Conservation (phyloP, 2,329 filamentous ascomycete species). For the Cryphonectria japonica region DNA sequence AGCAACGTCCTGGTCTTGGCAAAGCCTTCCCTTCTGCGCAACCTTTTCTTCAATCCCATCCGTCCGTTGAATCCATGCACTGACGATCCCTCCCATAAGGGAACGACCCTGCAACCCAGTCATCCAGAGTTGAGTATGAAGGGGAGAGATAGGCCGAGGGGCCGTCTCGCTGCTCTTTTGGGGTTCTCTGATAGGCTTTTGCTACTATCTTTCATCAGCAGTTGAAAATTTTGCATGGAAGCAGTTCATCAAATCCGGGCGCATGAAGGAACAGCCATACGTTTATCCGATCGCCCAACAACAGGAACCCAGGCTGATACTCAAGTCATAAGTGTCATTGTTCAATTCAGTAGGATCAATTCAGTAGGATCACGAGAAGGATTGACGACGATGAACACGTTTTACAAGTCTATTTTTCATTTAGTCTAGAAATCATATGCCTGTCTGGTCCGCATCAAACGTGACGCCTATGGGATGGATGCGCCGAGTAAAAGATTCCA, state of each 20-base stretch:
- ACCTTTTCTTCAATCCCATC: neutral
- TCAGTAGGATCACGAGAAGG: neutral
- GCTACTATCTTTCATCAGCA: neutral
- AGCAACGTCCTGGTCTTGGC: neutral
- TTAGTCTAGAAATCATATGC: slow-evolving; percentile 17
- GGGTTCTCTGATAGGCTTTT: neutral
- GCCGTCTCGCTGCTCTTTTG: neutral
- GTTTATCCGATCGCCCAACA: neutral
- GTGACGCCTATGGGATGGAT: slow-evolving; percentile 16
- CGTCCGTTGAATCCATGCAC: neutral
- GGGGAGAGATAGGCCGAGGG: neutral
- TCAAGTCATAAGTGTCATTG: neutral
- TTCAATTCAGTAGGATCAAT: neutral
- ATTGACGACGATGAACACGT: neutral
- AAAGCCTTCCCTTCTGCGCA: neutral
- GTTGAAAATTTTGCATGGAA: neutral
- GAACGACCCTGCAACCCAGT: neutral
- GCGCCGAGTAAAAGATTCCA: slow-evolving; percentile 1
- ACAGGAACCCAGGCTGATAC: neutral
- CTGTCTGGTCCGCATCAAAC: slow-evolving; percentile 17
- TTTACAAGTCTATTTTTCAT: slow-evolving; percentile 16
- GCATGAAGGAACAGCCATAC: neutral
- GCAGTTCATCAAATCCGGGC: neutral
- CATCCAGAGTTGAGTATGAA: neutral
- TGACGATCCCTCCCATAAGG: neutral